A percentile compares a stretch with the other conserved stretches of the same genome.
phyloP scores from a whole-genome alignment of 495 filamentous ascomycete genomes.

The Trichoderma orchidacearum region DNA sequence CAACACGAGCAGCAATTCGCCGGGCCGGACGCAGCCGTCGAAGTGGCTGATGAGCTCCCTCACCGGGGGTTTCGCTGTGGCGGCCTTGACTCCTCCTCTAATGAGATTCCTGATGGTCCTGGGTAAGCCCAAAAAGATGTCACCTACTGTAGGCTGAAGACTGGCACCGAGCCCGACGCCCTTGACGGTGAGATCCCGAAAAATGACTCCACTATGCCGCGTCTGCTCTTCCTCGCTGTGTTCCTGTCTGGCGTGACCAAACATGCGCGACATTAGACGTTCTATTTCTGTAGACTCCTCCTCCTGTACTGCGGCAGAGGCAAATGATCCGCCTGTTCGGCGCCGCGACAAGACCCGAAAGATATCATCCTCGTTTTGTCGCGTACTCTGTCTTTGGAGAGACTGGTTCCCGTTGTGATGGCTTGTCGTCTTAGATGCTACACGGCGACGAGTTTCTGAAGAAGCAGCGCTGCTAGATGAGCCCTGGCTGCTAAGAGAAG shows the following conservation, averaged over 20 bases:
- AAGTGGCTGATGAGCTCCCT: slow-evolving; percentile 36
- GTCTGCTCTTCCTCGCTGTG: slow-evolving; percentile 53
- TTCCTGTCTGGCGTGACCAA: slow-evolving; percentile 46
- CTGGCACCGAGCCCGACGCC: slow-evolving; percentile 54
- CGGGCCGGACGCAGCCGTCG: slow-evolving; percentile 32
- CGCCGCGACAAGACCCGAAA: slow-evolving; percentile 36
- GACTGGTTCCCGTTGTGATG: neutral
- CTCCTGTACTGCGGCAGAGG: neutral
- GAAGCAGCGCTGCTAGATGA: neutral
- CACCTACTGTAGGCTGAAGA: slow-evolving; percentile 48
- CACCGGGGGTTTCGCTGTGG: slow-evolving; percentile 33
- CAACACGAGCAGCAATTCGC: slow-evolving; percentile 50
- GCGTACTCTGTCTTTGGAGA: neutral
- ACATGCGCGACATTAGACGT: slow-evolving; percentile 20
- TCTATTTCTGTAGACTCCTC: slow-evolving; percentile 26
- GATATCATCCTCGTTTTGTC: slow-evolving; percentile 34
- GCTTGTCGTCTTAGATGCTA: neutral
- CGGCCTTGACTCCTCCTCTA: slow-evolving; percentile 14
- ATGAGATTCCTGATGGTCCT: slow-evolving; percentile 36
- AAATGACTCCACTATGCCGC: slow-evolving; percentile 23
- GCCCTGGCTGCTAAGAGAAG: neutral
- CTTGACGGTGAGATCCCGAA: slow-evolving; percentile 52
- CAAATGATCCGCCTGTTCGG: slow-evolving; percentile 22
- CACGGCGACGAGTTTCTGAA: neutral
- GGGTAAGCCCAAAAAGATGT: slow-evolving; percentile 46